These are phyloP conservation scores for Cercophora samala DNA, from an alignment of 495 filamentous ascomycete genomes.

Conservation along the genomic window DNA sequence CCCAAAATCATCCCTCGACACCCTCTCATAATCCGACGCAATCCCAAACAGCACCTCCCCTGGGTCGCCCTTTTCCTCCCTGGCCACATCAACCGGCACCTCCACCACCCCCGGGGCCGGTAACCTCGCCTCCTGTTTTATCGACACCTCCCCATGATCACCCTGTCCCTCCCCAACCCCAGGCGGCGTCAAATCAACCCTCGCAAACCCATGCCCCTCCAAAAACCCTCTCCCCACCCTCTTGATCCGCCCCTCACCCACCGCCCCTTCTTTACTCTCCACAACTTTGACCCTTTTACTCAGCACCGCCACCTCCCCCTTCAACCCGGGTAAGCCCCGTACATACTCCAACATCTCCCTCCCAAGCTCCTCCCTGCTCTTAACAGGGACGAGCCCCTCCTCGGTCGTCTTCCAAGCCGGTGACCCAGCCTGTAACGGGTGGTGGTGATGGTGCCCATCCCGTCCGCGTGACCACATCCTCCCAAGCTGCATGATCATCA, in stretches of 20 bases:
- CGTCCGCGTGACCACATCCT: not conserved
- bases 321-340: not conserved
- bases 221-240: not conserved
- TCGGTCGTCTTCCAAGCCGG: not conserved
- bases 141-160: not conserved
- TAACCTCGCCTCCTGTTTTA: not conserved
- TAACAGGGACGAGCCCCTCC: not conserved
- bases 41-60: constrained; percentile 3
- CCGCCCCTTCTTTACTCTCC: not conserved
- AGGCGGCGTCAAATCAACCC: not conserved
- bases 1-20: not conserved
- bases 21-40: constrained; percentile 2
- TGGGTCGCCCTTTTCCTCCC: not conserved
- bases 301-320: not conserved
- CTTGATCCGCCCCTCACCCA: not conserved
- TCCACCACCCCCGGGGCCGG: not conserved
- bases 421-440: not conserved
- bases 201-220: constrained; percentile 2
- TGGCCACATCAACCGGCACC: not conserved
- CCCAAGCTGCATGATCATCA: constrained; percentile 1
- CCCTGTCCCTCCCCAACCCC: not conserved
- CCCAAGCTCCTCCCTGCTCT: not conserved
- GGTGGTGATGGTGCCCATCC: not conserved
- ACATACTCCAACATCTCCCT: not conserved
- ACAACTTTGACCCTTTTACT: not conserved